Percentiles rank a stretch among this genome's conserved stretches.
Evolutionary conservation across 2,329 filamentous ascomycete genomes (phyloP).

Genomic region (Lachnellula occidentalis): DNA sequence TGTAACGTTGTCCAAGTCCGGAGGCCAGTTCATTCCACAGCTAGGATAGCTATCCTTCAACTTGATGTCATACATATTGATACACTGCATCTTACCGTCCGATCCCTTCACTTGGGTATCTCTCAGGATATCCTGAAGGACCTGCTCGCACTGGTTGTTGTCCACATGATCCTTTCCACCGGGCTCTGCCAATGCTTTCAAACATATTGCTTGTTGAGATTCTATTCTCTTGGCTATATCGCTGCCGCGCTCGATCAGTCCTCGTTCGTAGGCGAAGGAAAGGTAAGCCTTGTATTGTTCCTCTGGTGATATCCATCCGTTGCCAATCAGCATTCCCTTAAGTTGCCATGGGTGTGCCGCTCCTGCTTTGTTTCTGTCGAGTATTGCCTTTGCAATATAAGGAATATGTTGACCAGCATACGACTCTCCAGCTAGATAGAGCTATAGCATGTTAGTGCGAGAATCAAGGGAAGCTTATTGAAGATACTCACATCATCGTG

Average conservation of each 20-base stretch:
- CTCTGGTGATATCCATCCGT: constrained; percentile 89
- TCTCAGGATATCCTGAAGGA: constrained; percentile 68
- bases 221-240: constrained; percentile 61
- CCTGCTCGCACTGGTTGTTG: constrained; percentile 64
- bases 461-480: neutral
- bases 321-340: constrained; percentile 84
- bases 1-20: constrained; percentile 70
- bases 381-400: constrained; percentile 87
- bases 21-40: constrained; percentile 98
- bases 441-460: constrained; percentile 43
- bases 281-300: constrained; percentile 91
- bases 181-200: constrained; percentile 53
- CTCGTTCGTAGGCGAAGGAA: constrained; percentile 71
- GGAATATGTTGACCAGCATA: constrained; percentile 97
- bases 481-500: constrained; percentile 72
- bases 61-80: constrained; percentile 97
- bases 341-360: constrained; percentile 64
- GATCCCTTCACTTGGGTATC: constrained; percentile 53
- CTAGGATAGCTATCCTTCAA: constrained; percentile 72
- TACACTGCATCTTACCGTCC: constrained; percentile 53
- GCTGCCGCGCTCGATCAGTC: constrained; percentile 63
- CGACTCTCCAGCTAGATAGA: constrained; percentile 94
- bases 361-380: constrained; percentile 73
- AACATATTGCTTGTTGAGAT: constrained; percentile 62
- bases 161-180: constrained; percentile 60